Base-by-base conservation (phyloP, 2,329 filamentous ascomycete species). In the Fusarium fracticaudum region DNA sequence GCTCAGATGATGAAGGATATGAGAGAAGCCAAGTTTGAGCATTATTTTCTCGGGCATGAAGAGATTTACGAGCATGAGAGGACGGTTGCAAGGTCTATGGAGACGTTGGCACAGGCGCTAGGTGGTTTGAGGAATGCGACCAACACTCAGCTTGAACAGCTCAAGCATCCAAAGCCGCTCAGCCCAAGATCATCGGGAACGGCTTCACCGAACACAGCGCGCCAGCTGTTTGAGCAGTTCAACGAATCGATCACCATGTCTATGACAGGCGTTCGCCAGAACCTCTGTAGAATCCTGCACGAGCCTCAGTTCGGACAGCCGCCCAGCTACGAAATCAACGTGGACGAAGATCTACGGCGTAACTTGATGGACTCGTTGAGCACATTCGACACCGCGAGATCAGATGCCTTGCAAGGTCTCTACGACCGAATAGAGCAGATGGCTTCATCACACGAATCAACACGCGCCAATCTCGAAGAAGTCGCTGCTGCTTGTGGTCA, bases 401-500 rank as follows among this genome's bases (percentile, higher is more conserved):
- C 94, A 3, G 96, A 93, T 50, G 95, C 96, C 0, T 85, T 99
- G 3, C 88, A 91, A 55, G 88, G 92, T 45, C 87, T 99, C 0
- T 98, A 99, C 81, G 90, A 89, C 69, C 92, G 89, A 50, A 94
- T 95, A 63, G 91, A 95, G 75, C 86, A 94, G 22, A 90, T 69
- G 61, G 61, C 61, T 1, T 66, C 69, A 88, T 26, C 89, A 87
- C 65, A 86, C 88, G 14, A 88, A 89, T 53, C 91, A 85, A 93
- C 60, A 90, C 92, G 72, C 86, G 95, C 24, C 90, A 96, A 80
- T 94, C 94, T 14, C 93, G 96, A 99, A 81, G 96, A 99, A 82
- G 95, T 98, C 6, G 95, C 95, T 26, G 96, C 96, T 15, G 97
- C 95, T 41, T 99, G 96, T 78, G 96, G 96, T 0, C 95, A 98